phyloP scores from a whole-genome alignment of 441 rosid genomes.

The Pelargonium australe region DNA sequence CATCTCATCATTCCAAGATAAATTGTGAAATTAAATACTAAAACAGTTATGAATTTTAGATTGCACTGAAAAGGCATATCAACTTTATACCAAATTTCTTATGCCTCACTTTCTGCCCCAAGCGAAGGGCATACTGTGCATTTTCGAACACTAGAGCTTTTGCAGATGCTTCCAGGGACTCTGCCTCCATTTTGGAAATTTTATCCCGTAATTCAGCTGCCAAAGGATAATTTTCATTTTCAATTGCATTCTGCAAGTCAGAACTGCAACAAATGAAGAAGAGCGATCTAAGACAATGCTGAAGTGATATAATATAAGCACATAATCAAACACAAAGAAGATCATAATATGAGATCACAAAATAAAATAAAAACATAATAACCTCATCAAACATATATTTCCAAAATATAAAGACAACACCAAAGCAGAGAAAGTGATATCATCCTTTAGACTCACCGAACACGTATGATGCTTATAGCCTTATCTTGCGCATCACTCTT shows the following conservation, averaged over 20 bases:
- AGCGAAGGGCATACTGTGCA: constrained; percentile 64
- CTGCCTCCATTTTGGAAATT: constrained; percentile 75
- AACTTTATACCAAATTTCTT: constrained; percentile 53
- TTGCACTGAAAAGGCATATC: constrained; percentile 11
- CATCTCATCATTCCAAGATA: background rate
- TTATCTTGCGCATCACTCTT: constrained; percentile 97
- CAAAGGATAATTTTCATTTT: constrained; percentile 64
- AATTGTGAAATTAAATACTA: no score
- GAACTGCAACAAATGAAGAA: constrained; percentile 48
- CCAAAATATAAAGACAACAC: background rate
- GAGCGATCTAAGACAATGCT: constrained; percentile 6
- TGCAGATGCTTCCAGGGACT: constrained; percentile 80
- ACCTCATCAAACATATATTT: background rate
- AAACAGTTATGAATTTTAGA: background rate
- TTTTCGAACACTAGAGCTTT: constrained; percentile 77
- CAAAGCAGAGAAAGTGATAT: constrained; percentile 6
- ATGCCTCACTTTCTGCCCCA: constrained; percentile 92
- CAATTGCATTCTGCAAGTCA: constrained; percentile 79
- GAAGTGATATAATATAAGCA: constrained; percentile 2
- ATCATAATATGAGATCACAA: constrained; percentile 4
- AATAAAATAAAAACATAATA: background rate
- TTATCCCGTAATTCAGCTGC: constrained; percentile 76
- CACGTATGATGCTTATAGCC: constrained; percentile 60
- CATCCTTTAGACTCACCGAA: constrained; percentile 46
- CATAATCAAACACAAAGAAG: background rate